Evolutionary conservation across 2,329 filamentous ascomycete species (phyloP).

Genomic region (Botrytis deweyae): DNA sequence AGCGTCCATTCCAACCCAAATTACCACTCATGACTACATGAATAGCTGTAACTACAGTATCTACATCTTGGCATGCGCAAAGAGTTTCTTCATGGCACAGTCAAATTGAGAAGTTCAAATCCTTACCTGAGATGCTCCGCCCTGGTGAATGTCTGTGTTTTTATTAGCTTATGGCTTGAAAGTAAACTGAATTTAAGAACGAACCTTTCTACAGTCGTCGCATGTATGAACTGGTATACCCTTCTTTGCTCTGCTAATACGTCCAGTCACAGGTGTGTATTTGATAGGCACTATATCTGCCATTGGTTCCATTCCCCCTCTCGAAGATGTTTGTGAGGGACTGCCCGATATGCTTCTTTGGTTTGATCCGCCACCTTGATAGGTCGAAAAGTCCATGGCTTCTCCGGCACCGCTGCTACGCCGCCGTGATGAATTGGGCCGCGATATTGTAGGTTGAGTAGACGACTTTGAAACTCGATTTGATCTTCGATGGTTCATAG

Average conservation of each 20-base stretch:
- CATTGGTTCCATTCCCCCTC: constrained; percentile 31
- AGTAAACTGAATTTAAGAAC: not conserved
- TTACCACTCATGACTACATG: not conserved
- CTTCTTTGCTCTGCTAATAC: constrained; percentile 41
- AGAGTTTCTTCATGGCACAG: not conserved
- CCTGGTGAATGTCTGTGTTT: constrained; percentile 56
- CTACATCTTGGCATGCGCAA: not conserved
- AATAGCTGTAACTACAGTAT: not conserved
- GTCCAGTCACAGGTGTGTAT: constrained; percentile 40
- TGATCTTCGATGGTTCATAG: constrained; percentile 34
- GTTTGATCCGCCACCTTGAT: constrained; percentile 30
- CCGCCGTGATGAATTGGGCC: constrained; percentile 28
- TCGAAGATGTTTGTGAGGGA: constrained; percentile 32
- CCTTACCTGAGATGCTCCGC: constrained; percentile 60
- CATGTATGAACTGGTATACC: constrained; percentile 41
- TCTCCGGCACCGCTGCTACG: constrained; percentile 34
- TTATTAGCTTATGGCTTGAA: constrained; percentile 24
- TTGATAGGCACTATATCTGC: constrained; percentile 36
- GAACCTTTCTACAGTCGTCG: constrained; percentile 38
- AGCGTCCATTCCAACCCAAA: not conserved
- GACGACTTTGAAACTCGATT: constrained; percentile 32
- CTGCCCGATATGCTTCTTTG: constrained; percentile 32
- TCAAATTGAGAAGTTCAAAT: not conserved
- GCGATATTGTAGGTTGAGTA: constrained; percentile 26
- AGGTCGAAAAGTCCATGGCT: constrained; percentile 34